Percentiles rank a stretch among this genome's conserved stretches.
Evolutionary conservation across 2,329 filamentous ascomycete genomes (phyloP).

Genomic region (Apiospora hydei): DNA sequence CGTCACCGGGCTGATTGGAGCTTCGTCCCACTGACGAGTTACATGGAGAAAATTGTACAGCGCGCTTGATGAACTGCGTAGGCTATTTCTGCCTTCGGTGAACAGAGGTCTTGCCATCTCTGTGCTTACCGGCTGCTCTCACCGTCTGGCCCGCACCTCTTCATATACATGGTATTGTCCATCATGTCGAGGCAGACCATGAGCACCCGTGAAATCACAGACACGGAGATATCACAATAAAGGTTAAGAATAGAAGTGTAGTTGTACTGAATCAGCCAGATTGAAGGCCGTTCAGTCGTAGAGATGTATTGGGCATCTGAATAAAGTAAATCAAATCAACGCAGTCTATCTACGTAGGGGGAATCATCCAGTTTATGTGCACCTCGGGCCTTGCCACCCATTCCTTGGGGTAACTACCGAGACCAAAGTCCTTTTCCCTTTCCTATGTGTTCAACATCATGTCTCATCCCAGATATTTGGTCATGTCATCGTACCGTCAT

Average conservation of each 20-base stretch:
- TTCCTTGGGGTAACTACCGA: conserved; percentile 8
- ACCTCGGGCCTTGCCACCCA: conserved; percentile 22
- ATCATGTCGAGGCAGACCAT: not conserved
- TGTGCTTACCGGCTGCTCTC: no score
- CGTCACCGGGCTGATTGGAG: no score
- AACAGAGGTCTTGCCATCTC: no score
- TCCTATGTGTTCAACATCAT: conserved; percentile 20
- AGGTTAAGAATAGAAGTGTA: not conserved
- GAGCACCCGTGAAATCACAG: not conserved
- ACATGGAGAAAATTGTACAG: no score
- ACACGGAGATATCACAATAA: not conserved
- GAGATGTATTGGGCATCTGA: conserved; percentile 5
- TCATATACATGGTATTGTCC: no score
- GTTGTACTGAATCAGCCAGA: not conserved
- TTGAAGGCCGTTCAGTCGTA: not conserved
- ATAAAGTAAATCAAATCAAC: conserved; percentile 19
- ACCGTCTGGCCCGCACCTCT: no score
- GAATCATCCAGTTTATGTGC: conserved; percentile 26
- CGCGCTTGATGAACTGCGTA: no score
- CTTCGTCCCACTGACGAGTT: no score
- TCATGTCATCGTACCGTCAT: conserved; percentile 26
- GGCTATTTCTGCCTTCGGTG: no score
- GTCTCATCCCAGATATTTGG: conserved; percentile 18
- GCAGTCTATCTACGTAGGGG: conserved; percentile 26
- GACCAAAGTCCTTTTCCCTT: conserved; percentile 19